A percentile compares a stretch with the other conserved stretches of the same genome.
These are phyloP conservation scores for Setomelanomma holmii DNA, from an alignment of 2,329 filamentous ascomycete genomes.

Conservation along the genomic window DNA sequence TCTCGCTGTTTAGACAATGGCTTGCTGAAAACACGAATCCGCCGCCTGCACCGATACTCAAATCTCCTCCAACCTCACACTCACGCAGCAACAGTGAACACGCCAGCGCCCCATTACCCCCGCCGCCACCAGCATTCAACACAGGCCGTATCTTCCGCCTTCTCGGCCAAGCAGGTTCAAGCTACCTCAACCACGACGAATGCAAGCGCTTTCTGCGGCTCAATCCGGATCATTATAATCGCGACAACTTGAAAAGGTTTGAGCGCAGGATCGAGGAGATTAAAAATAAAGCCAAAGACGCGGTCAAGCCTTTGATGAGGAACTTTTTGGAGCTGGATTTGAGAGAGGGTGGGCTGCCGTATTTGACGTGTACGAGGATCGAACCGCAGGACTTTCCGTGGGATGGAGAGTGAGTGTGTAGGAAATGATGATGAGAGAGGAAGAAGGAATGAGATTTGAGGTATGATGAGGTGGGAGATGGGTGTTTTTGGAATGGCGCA, in stretches of 20 bases:
- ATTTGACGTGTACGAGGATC: constrained; percentile 70
- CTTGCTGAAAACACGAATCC: constrained; percentile 87
- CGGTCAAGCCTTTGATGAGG: constrained; percentile 84
- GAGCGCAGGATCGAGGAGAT: constrained; percentile 89
- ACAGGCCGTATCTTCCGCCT: constrained; percentile 79
- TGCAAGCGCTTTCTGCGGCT: constrained; percentile 90
- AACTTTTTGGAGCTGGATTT: constrained; percentile 84
- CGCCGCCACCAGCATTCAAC: constrained; percentile 58
- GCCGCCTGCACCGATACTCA: constrained; percentile 62
- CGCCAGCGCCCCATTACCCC: constrained; percentile 34
- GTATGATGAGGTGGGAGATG: background rate
- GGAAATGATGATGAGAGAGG: background rate
- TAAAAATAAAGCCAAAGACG: constrained; percentile 80
- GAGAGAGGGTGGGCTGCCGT: constrained; percentile 61
- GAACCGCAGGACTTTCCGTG: constrained; percentile 70
- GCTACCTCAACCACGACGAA: constrained; percentile 83
- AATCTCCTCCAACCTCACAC: constrained; percentile 50
- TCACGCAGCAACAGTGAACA: constrained; percentile 16
- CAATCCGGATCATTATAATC: constrained; percentile 79
- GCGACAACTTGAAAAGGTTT: constrained; percentile 85
- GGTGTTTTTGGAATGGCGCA: constrained; percentile 9
- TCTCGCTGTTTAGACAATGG: constrained; percentile 91
- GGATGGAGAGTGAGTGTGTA: constrained; percentile 49
- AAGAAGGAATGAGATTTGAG: background rate
- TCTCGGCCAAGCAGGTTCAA: constrained; percentile 68